Conservation (phyloP, 805 yeast genomes). For the Saturnispora kantuleensis region DNA sequence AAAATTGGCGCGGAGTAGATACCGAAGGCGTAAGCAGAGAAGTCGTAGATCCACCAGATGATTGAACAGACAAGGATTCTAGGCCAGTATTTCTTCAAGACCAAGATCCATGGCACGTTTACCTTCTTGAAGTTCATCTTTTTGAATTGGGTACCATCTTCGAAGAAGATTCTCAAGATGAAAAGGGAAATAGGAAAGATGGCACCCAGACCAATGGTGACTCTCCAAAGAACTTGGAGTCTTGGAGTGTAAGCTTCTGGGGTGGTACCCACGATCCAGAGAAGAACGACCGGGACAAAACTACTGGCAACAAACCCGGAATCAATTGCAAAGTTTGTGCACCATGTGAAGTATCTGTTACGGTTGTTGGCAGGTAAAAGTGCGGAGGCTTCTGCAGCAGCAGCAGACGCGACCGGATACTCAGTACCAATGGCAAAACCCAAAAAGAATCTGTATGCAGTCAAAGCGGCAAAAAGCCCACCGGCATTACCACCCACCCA, state of each 20-base stretch:
- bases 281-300: conserved; percentile 74
- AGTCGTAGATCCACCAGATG: conserved; percentile 89
- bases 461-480: conserved; percentile 77
- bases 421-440: conserved; percentile 95
- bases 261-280: conserved; percentile 68
- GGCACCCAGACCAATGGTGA: conserved; percentile 83
- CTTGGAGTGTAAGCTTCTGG: conserved; percentile 23
- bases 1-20: conserved; percentile 71
- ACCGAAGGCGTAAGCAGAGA: conserved; percentile 80
- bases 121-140: conserved; percentile 60
- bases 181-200: conserved; percentile 75
- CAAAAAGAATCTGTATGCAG: conserved; percentile 74
- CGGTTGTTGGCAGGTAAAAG: conserved; percentile 71
- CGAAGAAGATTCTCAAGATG: conserved; percentile 63
- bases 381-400: conserved; percentile 85
- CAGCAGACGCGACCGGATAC: conserved; percentile 88
- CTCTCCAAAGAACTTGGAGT: conserved; percentile 82
- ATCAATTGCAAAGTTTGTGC: conserved; percentile 84
- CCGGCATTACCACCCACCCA: conserved; percentile 39
- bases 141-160: conserved; percentile 62
- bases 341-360: conserved; percentile 83
- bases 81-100: conserved; percentile 77
- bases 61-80: conserved; percentile 60
- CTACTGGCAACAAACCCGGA: conserved; percentile 75
- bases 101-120: conserved; percentile 54